Evolutionary conservation across 345 rosid species (phyloP), one percentile per base, ranked within the genome.

Genomic region (sweet orange (Citrus sinensis)): DNA sequence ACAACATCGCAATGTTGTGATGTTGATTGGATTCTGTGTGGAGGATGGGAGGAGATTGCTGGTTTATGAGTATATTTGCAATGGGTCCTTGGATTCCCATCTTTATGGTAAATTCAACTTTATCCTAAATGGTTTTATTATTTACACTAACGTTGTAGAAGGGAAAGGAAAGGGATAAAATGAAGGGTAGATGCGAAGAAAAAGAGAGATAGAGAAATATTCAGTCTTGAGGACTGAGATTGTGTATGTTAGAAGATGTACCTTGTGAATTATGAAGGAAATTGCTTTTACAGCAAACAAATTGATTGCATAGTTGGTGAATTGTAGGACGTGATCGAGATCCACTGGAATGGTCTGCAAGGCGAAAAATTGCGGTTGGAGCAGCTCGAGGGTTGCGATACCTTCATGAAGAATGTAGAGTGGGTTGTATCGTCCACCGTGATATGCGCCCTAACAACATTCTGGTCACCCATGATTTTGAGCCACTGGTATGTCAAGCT

Each of bases 371-470:
- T 79, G 99, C 99, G 5, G 94, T 89, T 54, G 98, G 99, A 84
- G 97, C 98, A 64, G 99, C 99, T 76, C 88, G 98, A 80, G 99
- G 99, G 19, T 81, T 96, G 89, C 90, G 98, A 64, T 96, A 96
- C 78, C 98, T 96, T 77, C 99, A 96, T 58, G 99, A 96, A 89
- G 99, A 96, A 88, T 96, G 99, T 82, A 92, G 99, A 88, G 99
- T 94, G 13, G 98, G 99, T 70, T 96, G 99, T 82, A 94, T 96
- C 4, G 99, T 96, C 51, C 99, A 96, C 79, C 94, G 99, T 56
- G 99, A 96, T 82, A 83, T 96, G 95, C 88, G 98, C 80, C 99
- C 99, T 35, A 90, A 92, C 87, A 96, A 96, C 79, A 94, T 96
- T 80, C 99, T 96, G 17, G 83, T 96, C 63, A 96, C 99, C 13